Evolutionary conservation across 169 alveolate genomes (phyloP), one percentile per base, ranked within the genome.

Genomic region (Besnoitia besnoiti): DNA sequence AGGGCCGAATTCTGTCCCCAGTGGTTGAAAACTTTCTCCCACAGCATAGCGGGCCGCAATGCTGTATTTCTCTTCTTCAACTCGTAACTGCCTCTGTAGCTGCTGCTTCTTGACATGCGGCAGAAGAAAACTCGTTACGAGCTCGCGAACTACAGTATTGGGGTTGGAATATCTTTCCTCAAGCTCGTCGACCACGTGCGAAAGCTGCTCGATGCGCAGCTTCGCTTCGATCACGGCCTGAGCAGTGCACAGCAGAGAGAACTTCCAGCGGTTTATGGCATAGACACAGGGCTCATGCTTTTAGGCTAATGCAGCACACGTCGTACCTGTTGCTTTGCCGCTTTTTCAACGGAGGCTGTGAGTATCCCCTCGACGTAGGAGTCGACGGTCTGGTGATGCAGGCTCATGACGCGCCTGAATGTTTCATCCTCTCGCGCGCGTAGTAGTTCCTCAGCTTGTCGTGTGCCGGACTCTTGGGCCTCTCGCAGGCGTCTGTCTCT

Each of bases 391-490:
- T 98, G 98, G 92, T 98, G 98, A 90, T 97, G 98, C 55, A 97
- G 98, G 92, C 95, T 94, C 97, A 96, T 97, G 44, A 97, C 95
- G 94, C 97, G 97, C 90, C 95, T 97, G 87, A 96, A 97, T 91
- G 96, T 94, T 62, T 93, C 97, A 90, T 98, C 99, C 96, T 97
- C 98, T 89, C 99, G 95, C 49, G 95, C 97, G 67, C 99, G 95
- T 42, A 98, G 96, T 35, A 97, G 95, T 90, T 97, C 97, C 93
- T 98, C 99, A 3, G 99, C 99, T 82, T 98, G 98, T 80, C 99
- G 97, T 80, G 98, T 96, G 46, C 99, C 99, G 85, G 98, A 95
- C 95, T 98, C 99, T 93, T 97, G 97, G 19, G 98, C 98, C 96
- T 98, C 99, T 90, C 99, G 98, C 79, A 96, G 95, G 91, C 99